Base-by-base conservation (phyloP, 768 basidiomycete species). In the Dioszegia crocea region DNA sequence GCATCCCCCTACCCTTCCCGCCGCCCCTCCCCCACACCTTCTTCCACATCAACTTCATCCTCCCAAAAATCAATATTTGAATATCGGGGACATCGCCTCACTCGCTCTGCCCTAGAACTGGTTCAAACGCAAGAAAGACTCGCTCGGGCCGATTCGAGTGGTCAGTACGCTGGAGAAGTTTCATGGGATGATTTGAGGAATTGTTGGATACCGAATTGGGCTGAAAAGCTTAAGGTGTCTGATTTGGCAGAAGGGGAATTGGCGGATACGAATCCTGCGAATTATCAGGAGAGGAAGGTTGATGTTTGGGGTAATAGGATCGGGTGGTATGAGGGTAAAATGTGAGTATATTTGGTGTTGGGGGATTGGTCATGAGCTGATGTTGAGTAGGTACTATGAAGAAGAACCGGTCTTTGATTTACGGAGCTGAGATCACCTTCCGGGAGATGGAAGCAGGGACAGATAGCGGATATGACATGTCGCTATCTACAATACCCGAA, bases 271-370 rank as follows among this genome's bases (percentile, higher is more conserved):
- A 70, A 70, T 21, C 68, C 68, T 4, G 66, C 63, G 4, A 60
- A 67, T 19, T 68, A 64, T 46, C 57, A 60, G 41, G 43, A 51
- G 6, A 70, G 62, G 45, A 50, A 57, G 33, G 43, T 50, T 53
- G 71, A 73, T 62, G 64, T 48, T 17, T 73, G 66, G 66, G 71
- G 68, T 0, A 73, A 73, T 52, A 63, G 61, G 54, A 68, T 73
- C 43, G 67, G 65, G 3, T 73, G 69, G 67, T 46, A 54, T 33
- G 49, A 56, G 30, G 69, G 68, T 1, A 36, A 52, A 29, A 68
- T 73, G 71, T 73, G 36, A 56, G 64, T 65, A 14, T 43, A 4
- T 48, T n/a, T 24, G 17, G n/a, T n/a, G 23, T 38, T 1, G 40
- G 40, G 33, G 45, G 26, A 19, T 17, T 26, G n/a, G n/a, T n/a